Evolutionary conservation across 306 rosid species (phyloP).

Genomic region (Sicyos edulis): DNA sequence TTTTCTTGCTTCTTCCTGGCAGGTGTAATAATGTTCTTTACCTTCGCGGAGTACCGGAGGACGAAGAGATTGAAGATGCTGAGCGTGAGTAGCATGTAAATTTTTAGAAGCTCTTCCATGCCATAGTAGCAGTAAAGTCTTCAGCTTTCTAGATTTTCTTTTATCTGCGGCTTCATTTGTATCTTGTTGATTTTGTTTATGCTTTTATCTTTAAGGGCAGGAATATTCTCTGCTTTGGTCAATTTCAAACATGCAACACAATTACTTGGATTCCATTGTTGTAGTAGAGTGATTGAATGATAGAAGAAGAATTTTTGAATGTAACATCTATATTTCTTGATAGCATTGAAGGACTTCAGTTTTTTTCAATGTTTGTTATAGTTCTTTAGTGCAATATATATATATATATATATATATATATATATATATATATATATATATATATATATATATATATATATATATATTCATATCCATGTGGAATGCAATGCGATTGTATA

Average conservation of each 20-base stretch:
- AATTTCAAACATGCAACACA: neutral
- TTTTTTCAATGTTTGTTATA: neutral
- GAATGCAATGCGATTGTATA: neutral
- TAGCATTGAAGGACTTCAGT: neutral
- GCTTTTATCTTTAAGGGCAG: neutral
- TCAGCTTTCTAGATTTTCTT: neutral
- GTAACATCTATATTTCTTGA: constrained; percentile 1
- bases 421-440: too few relatives aligned
- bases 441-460: too few relatives aligned
- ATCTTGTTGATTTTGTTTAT: neutral
- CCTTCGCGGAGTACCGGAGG: constrained; percentile 94
- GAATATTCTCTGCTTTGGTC: neutral
- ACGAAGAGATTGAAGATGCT: constrained; percentile 91
- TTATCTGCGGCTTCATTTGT: neutral
- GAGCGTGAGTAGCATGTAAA: constrained; percentile 50
- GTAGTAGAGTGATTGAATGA: neutral
- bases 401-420: too few relatives aligned
- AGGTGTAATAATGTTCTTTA: constrained; percentile 96
- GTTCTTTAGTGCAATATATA: too few relatives aligned
- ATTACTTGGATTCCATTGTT: neutral
- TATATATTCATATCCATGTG: too few relatives aligned
- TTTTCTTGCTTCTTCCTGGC: constrained; percentile 25
- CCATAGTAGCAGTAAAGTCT: neutral
- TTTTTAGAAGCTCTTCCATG: neutral
- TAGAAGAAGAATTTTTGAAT: neutral